Base-by-base conservation (phyloP, 2,329 filamentous ascomycete species). In the Pezicula carpinea region DNA sequence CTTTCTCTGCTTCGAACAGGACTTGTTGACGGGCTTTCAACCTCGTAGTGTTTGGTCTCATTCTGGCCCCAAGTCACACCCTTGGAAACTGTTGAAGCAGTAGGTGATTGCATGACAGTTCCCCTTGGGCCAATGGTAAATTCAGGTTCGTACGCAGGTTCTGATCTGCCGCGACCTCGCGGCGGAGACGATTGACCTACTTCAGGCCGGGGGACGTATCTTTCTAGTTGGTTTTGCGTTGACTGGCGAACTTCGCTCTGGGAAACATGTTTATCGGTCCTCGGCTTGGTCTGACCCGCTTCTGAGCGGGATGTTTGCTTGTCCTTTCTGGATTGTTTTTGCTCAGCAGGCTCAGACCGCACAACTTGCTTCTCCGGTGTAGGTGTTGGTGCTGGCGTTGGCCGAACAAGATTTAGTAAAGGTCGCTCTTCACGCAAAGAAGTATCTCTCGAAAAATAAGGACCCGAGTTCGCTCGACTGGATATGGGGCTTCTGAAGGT, bases 61-160 rank as follows among this genome's bases (percentile, higher is more conserved):
- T 83, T 82, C 50, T 82, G 70, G 10, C 80, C 82, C 82, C 80
- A 85, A 11, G 74, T 81, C 4, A 85, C 82, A 35, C 68, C 74
- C 55, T 83, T 83, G 6, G 77, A 70, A 18, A 66, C 64, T 6
- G 68, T 67, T 26, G 72, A 68, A 19, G 69, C 63, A 43, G 71
- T 68, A n/a, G 67, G 59, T 2, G 65, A 65, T 47, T 70, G 64
- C 10, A 72, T 59, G 31, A 70, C 59, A 43, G 77, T 72, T 10
- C 69, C 69, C 38, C 64, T 67, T 18, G 71, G 60, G 32, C 59
- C 68, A 43, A 69, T 61, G 6, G 67, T 60, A 35, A 71, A 61
- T 46, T 71, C 67, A 23, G 69, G 46, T 11, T 55, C 47, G 54
- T 60, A 51, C 62, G 44, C 41, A 36, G 51, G 43, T 41, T 31